phyloP scores from a whole-genome alignment of 306 rosid genomes.

The Lupinus albus region DNA sequence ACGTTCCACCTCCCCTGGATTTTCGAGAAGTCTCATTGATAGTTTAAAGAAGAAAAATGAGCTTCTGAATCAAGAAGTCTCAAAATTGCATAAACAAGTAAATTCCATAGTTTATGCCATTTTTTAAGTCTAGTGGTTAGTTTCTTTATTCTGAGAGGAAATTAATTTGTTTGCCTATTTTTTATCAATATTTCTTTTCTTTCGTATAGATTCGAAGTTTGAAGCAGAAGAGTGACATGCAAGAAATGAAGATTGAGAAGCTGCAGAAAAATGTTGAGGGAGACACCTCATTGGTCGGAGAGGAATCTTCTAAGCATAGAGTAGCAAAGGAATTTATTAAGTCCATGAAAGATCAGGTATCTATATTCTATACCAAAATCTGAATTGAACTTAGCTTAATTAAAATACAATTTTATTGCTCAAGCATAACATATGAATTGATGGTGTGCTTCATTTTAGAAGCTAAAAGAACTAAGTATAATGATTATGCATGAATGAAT shows the following conservation, averaged over 20 bases:
- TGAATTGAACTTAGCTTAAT: background rate
- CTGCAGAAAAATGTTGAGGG: constrained; percentile 54
- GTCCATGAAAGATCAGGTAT: constrained; percentile 74
- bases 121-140: constrained; percentile 13
- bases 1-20: constrained; percentile 64
- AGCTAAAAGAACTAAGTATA: background rate
- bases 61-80: constrained; percentile 63
- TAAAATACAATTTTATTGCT: constrained; percentile 17
- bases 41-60: constrained; percentile 74
- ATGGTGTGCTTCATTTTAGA: background rate
- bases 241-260: constrained; percentile 63
- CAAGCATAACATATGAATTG: background rate
- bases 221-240: constrained; percentile 61
- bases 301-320: constrained; percentile 63
- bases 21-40: constrained; percentile 82
- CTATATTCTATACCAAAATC: constrained; percentile 25
- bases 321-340: constrained; percentile 57
- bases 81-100: constrained; percentile 74
- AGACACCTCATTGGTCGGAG: constrained; percentile 53
- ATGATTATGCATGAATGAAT: background rate
- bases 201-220: constrained; percentile 58
- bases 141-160: constrained; percentile 21
- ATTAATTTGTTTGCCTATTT: constrained; percentile 18
- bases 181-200: constrained; percentile 40
- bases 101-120: constrained; percentile 36